A percentile compares a stretch with the other conserved stretches of the same genome.
Conservation (phyloP, 352 stramenopile genomes). For the Phytophthora cryptogea region DNA sequence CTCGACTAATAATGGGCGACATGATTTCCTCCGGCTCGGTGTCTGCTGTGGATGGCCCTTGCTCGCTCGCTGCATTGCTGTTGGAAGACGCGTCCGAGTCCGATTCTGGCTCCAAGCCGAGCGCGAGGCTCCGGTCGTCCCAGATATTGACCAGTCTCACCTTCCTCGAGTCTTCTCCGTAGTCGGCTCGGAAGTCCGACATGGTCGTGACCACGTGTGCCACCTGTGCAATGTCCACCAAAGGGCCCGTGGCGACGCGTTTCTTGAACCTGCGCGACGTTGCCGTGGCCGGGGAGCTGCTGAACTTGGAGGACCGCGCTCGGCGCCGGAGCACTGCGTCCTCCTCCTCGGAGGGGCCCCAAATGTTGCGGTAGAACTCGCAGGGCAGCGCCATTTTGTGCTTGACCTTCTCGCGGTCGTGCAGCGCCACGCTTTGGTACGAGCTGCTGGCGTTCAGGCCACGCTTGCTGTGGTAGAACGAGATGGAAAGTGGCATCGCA, state of each 20-base stretch:
- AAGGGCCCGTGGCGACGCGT: slow-evolving; percentile 35
- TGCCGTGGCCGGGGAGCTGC: slow-evolving; percentile 21
- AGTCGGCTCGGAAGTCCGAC: slow-evolving; percentile 74
- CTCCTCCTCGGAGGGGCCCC: slow-evolving; percentile 39
- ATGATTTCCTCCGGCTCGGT: slow-evolving; percentile 51
- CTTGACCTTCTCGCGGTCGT: slow-evolving; percentile 40
- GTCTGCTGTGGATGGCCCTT: slow-evolving; percentile 33
- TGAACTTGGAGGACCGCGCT: slow-evolving; percentile 26
- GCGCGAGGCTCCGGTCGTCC: slow-evolving; percentile 39
- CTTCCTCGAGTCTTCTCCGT: slow-evolving; percentile 38
- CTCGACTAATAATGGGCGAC: slow-evolving; percentile 46
- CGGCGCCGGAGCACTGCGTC: slow-evolving; percentile 26
- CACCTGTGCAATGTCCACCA: slow-evolving; percentile 77
- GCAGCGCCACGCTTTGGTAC: slow-evolving; percentile 41
- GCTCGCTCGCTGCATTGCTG: slow-evolving; percentile 17
- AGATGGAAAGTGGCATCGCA: slow-evolving; percentile 51
- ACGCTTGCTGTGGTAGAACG: slow-evolving; percentile 47
- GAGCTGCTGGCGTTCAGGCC: slow-evolving; percentile 23
- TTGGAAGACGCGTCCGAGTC: slow-evolving; percentile 4
- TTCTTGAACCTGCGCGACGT: slow-evolving; percentile 42
- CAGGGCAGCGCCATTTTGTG: slow-evolving; percentile 42
- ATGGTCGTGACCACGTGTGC: slow-evolving; percentile 70
- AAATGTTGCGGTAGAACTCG: slow-evolving; percentile 73
- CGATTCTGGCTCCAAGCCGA: slow-evolving; percentile 21
- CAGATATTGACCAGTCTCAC: slow-evolving; percentile 57